Evolutionary conservation across 2,329 filamentous ascomycete species (phyloP), one percentile per base, ranked within the genome.

Genomic region (Dichotomopilus funicola): DNA sequence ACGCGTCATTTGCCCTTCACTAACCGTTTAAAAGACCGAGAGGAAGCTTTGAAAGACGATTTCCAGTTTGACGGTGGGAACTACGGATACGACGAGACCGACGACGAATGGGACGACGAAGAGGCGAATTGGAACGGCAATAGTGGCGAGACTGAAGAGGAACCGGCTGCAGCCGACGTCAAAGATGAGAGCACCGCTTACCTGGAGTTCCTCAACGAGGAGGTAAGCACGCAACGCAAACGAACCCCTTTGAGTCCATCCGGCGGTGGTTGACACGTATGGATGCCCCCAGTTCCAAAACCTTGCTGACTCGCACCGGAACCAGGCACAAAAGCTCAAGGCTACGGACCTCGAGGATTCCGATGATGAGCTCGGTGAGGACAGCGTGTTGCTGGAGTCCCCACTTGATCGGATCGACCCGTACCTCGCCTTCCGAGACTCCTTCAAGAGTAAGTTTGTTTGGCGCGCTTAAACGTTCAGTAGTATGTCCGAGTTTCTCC

Each of bases 361-460:
- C 1, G 88, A 91, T 33, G 91, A 95, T 54, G 91, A 96, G 53
- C 85, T 96, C 46, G 83, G 95, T 13, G 92, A 97, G 70, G 94
- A 97, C 66, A 92, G 91, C 69, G 88, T 89, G 57, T 78, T 97
- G 51, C 82, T 99, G 2, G 94, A 99, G 72, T 95, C 92, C 10
- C 91, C 92, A 12, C 79, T 99, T 31, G 94, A 99, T 72, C 94
- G 94, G 74, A 80, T 99, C 59, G 94, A 99, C 73, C 91, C 92
- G 2, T 99, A 99, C 67, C 82, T 86, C 68, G 77, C 96, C 59
- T 96, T 99, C 80, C 87, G 90, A 69, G 78, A 81, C 59, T 86
- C 89, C 13, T 76, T 97, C 62, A 72, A 92, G 67, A 87, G 91
- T 96, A 83, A 72, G 89, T 83, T 12, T 27, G 19, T 27, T 27